These are phyloP conservation scores for Nemophila menziesii DNA, from an alignment of 257 asterid species.

Conservation along the genomic window DNA sequence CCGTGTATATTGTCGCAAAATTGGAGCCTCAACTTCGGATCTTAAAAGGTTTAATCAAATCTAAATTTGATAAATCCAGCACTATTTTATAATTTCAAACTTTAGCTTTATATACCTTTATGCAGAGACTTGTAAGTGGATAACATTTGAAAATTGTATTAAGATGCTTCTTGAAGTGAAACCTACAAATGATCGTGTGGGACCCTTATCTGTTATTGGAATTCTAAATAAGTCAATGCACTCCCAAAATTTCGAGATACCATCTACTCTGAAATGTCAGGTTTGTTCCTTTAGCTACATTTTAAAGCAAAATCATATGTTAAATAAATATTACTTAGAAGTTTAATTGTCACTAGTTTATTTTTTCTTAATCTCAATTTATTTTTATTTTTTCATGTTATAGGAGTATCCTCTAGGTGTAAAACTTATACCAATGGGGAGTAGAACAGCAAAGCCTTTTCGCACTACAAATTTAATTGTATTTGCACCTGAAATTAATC, in stretches of 20 bases:
- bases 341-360: background rate
- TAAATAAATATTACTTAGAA: background rate
- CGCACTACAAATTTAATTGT: constrained; percentile 68
- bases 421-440: constrained; percentile 72
- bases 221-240: constrained; percentile 39
- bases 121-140: constrained; percentile 69
- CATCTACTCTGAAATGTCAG: constrained; percentile 56
- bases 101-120: constrained; percentile 5
- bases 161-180: constrained; percentile 47
- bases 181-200: constrained; percentile 60
- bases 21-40: constrained; percentile 27
- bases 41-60: constrained; percentile 36
- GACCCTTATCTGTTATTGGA: constrained; percentile 59
- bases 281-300: constrained; percentile 21
- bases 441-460: constrained; percentile 81
- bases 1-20: constrained; percentile 46
- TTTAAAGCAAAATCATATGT: background rate
- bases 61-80: background rate
- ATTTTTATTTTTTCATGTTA: constrained; percentile 3
- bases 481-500: constrained; percentile 34
- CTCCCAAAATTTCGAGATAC: constrained; percentile 28
- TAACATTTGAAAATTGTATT: constrained; percentile 37
- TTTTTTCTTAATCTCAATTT: background rate
- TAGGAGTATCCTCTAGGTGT: constrained; percentile 94
- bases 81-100: background rate